A percentile compares a stretch with the other conserved stretches of the same genome.
Conservation (phyloP, 108 stramenopile genomes). For the Skeletonema tropicum region DNA sequence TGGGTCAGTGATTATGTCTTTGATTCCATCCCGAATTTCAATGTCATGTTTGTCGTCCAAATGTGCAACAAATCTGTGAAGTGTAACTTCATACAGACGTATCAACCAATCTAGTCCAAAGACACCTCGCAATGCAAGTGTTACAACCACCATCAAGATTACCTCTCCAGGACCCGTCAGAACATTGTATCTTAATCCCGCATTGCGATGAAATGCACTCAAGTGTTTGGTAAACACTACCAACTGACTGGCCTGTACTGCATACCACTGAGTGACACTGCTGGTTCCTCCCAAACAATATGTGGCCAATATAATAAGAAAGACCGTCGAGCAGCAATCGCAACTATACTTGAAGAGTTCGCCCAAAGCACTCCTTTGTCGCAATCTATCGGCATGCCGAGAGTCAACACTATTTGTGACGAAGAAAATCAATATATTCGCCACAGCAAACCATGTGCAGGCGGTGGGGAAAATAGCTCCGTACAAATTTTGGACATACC, state of each 20-base stretch:
- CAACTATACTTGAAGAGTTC: slow-evolving; percentile 90
- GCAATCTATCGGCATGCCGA: slow-evolving; percentile 82
- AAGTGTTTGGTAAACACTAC: slow-evolving; percentile 88
- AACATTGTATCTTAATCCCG: slow-evolving; percentile 81
- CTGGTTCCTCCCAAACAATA: slow-evolving; percentile 78
- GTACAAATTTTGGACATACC: slow-evolving; percentile 82
- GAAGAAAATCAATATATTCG: slow-evolving; percentile 80
- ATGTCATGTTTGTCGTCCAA: slow-evolving; percentile 52
- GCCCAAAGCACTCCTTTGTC: slow-evolving; percentile 81
- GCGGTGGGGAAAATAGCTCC: slow-evolving; percentile 70
- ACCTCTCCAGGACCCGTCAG: slow-evolving; percentile 91
- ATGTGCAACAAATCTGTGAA: slow-evolving; percentile 51
- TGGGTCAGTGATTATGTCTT: slow-evolving; percentile 59
- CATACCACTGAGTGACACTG: slow-evolving; percentile 84
- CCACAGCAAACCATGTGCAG: slow-evolving; percentile 79
- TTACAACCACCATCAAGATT: slow-evolving; percentile 57
- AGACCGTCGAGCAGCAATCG: slow-evolving; percentile 84
- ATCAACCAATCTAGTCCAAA: slow-evolving; percentile 81
- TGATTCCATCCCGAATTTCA: slow-evolving; percentile 52
- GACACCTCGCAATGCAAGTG: slow-evolving; percentile 70
- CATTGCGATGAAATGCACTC: slow-evolving; percentile 84
- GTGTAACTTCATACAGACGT: slow-evolving; percentile 55
- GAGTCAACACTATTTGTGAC: slow-evolving; percentile 64
- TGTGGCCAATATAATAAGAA: slow-evolving; percentile 74
- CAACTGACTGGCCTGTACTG: slow-evolving; percentile 82